Evolutionary conservation across 148 eudicot species (phyloP).

Genomic region (Beta vulgaris): DNA sequence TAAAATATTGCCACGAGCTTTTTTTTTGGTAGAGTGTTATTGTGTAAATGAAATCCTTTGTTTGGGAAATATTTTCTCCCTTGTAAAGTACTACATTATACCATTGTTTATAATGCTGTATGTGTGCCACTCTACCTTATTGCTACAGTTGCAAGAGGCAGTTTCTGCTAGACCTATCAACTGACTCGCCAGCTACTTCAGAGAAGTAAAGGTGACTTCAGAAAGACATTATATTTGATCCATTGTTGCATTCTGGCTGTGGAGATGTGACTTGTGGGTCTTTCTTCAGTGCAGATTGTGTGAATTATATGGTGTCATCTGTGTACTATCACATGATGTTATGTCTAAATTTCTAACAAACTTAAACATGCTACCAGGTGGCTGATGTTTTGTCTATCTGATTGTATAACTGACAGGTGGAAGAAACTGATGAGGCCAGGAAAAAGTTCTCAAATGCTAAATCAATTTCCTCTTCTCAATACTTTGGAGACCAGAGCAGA

Average conservation of each 20-base stretch:
- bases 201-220: not conserved
- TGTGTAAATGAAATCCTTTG: not conserved
- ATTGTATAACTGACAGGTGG: slow-evolving; percentile 39
- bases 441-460: slow-evolving; percentile 95
- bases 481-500: slow-evolving; percentile 65
- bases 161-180: not conserved
- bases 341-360: slow-evolving; percentile 8
- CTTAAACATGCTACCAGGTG: not conserved
- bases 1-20: too few species aligned
- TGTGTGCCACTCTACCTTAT: not conserved
- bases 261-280: slow-evolving; percentile 1
- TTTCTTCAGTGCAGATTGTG: not conserved
- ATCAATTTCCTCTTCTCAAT: slow-evolving; percentile 92
- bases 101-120: too few species aligned
- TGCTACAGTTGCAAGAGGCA: not conserved
- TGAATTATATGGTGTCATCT: slow-evolving; percentile 1
- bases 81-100: not conserved
- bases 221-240: not conserved
- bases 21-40: too few species aligned
- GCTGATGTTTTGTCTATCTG: not conserved
- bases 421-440: slow-evolving; percentile 97
- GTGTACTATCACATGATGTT: not conserved
- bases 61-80: not conserved
- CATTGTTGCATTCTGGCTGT: not conserved
- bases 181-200: not conserved